Percentiles rank a stretch among this genome's conserved stretches.
phyloP scores from a whole-genome alignment of 1,284 basidiomycete species.

The Entoloma clypeatum region DNA sequence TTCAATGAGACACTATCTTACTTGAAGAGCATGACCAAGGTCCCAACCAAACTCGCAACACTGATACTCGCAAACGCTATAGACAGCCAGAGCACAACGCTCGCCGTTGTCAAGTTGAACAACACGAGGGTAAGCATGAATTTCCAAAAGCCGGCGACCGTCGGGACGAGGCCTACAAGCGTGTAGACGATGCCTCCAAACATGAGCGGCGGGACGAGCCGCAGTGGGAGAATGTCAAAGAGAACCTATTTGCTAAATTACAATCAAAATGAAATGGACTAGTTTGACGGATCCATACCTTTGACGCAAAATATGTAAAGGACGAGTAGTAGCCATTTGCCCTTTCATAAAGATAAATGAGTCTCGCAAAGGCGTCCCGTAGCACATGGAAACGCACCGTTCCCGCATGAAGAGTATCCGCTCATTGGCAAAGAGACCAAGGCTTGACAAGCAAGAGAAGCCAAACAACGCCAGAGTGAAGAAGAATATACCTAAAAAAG shows the following conservation, averaged over 20 bases:
- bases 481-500: conserved; percentile 82
- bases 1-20: conserved; percentile 46
- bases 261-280: background rate
- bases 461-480: conserved; percentile 94
- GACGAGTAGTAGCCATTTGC: conserved; percentile 97
- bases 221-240: conserved; percentile 92
- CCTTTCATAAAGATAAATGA: conserved; percentile 35
- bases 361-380: conserved; percentile 6
- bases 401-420: conserved; percentile 95
- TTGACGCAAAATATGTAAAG: conserved; percentile 93
- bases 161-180: conserved; percentile 90
- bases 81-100: conserved; percentile 86
- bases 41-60: conserved; percentile 91
- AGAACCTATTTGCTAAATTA: conserved; percentile 54
- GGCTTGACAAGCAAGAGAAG: conserved; percentile 90
- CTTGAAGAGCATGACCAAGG: conserved; percentile 97
- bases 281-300: conserved; percentile 41
- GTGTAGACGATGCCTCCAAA: conserved; percentile 94
- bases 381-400: conserved; percentile 47
- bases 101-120: conserved; percentile 93
- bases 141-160: conserved; percentile 91
- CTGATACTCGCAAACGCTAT: conserved; percentile 84
- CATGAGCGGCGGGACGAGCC: conserved; percentile 90
- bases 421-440: conserved; percentile 92
- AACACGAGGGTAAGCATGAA: conserved; percentile 92